Conservation (phyloP, 306 rosid genomes). For the Acacia confusa region DNA sequence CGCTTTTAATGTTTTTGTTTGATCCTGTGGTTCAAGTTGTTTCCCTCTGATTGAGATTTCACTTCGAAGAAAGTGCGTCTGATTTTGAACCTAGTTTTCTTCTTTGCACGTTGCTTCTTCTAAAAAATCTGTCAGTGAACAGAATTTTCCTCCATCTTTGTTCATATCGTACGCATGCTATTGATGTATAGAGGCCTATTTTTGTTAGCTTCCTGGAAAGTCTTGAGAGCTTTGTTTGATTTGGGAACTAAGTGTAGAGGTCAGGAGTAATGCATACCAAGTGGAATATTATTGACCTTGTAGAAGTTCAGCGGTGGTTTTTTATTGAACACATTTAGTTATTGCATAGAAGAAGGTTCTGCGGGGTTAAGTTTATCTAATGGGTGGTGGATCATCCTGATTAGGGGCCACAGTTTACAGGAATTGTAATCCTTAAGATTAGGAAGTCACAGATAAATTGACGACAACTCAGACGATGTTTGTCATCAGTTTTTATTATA, state of each 20-base stretch:
- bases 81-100: conserved; percentile 39
- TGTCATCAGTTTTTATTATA: conserved; percentile 5
- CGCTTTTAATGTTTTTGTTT: background rate
- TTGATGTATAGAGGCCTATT: background rate
- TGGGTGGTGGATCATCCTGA: background rate
- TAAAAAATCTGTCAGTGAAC: conserved; percentile 25
- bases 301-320: background rate
- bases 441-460: background rate
- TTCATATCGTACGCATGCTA: background rate
- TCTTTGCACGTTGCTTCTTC: background rate
- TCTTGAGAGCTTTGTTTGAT: conserved; percentile 1
- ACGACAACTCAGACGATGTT: background rate
- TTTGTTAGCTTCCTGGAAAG: background rate
- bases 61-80: conserved; percentile 6
- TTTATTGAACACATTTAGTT: background rate
- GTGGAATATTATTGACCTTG: conserved; percentile 1
- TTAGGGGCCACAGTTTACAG: conserved; percentile 19
- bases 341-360: background rate
- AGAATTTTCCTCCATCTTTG: background rate
- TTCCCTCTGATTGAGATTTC: conserved; percentile 21
- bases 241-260: background rate
- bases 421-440: conserved; percentile 21
- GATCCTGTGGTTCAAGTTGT: conserved; percentile 10
- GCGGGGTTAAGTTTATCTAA: background rate
- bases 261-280: background rate